Conservation (phyloP, 2,329 filamentous ascomycete species). For the Fusarium ambrosium region DNA sequence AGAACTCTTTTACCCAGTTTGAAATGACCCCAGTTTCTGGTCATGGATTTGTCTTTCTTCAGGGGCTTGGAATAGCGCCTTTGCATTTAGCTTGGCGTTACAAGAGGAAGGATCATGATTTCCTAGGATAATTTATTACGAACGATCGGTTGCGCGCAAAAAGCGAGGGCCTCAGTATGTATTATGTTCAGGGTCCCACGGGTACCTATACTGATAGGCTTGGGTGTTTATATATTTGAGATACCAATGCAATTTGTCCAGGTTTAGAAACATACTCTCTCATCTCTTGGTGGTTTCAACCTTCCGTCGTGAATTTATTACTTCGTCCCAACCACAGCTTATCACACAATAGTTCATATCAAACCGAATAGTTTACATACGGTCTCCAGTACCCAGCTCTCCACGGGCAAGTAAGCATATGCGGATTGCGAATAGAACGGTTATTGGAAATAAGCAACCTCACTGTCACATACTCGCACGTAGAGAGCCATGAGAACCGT, state of each 20-base stretch:
- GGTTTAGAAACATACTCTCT: neutral
- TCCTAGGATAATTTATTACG: slow-evolving; percentile 22
- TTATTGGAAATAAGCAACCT: too few relatives aligned
- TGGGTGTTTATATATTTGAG: slow-evolving; percentile 5
- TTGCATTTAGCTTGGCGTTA: slow-evolving; percentile 45
- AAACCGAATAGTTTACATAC: too few relatives aligned
- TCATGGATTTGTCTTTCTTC: slow-evolving; percentile 13
- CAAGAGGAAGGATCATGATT: slow-evolving; percentile 30
- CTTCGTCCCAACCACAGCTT: neutral
- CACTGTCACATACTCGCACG: too few relatives aligned
- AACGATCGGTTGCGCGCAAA: slow-evolving; percentile 4
- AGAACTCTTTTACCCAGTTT: slow-evolving; percentile 1
- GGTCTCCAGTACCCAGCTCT: too few relatives aligned
- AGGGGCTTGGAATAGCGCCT: slow-evolving; percentile 19
- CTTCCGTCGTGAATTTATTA: neutral
- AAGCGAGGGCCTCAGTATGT: slow-evolving; percentile 5
- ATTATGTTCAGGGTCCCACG: slow-evolving; percentile 9
- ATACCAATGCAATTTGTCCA: slow-evolving; percentile 24
- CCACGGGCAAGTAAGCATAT: too few relatives aligned
- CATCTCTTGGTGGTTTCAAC: neutral
- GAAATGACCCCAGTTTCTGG: neutral
- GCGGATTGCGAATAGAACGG: too few relatives aligned
- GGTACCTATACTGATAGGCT: neutral
- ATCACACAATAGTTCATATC: too few relatives aligned
- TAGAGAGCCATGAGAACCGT: too few relatives aligned